phyloP scores from a whole-genome alignment of 2,329 filamentous ascomycete genomes.

The Colletotrichum noveboracense region DNA sequence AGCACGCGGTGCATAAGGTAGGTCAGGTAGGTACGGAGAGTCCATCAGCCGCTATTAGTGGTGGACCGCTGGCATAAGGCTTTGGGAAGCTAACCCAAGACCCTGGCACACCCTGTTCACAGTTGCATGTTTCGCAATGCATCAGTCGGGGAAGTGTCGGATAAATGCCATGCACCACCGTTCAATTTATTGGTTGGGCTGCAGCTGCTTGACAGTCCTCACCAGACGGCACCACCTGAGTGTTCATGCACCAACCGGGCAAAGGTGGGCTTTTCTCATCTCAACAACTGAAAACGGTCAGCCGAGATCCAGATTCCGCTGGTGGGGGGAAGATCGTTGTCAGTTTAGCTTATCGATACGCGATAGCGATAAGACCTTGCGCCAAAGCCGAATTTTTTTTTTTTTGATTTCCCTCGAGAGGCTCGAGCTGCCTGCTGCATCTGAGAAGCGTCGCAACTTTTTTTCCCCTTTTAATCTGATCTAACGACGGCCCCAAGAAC shows the following conservation, averaged over 20 bases:
- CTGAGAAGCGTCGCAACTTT: neutral
- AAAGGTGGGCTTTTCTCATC: neutral
- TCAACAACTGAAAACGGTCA: neutral
- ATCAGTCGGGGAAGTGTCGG: constrained; percentile 15
- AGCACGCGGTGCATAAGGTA: neutral
- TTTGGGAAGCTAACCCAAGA: constrained; percentile 10
- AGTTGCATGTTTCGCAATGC: constrained; percentile 23
- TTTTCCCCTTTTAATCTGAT: constrained; percentile 2
- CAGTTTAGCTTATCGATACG: constrained; percentile 19
- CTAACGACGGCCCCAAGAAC: neutral
- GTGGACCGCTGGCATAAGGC: constrained; percentile 20
- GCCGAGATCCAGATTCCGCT: neutral
- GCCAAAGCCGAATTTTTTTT: constrained; percentile 11
- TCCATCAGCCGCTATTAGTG: constrained; percentile 18
- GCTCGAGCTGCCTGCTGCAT: neutral
- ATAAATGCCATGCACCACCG: constrained; percentile 5
- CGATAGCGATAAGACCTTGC: constrained; percentile 17
- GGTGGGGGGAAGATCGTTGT: neutral
- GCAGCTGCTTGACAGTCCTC: neutral
- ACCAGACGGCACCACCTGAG: constrained; percentile 4
- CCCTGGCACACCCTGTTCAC: constrained; percentile 15
- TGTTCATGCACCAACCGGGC: neutral
- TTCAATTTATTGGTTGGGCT: neutral
- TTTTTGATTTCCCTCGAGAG: neutral
- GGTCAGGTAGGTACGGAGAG: constrained; percentile 5